Evolutionary conservation across 331 rosid species (phyloP).

Genomic region (Ulmus americana): DNA sequence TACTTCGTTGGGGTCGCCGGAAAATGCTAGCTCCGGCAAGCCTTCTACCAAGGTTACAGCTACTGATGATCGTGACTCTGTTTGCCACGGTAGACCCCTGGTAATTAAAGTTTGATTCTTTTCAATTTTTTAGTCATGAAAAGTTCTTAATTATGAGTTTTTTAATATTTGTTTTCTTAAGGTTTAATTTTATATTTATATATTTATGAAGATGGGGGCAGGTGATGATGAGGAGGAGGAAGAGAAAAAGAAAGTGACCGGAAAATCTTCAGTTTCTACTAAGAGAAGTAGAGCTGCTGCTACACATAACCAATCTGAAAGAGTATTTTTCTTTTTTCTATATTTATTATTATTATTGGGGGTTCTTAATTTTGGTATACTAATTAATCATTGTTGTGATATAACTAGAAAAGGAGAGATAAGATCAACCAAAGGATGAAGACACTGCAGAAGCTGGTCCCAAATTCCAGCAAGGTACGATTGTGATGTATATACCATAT

Average conservation of each 20-base stretch:
- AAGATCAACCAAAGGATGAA: constrained; percentile 90
- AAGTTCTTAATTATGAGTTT: too few species aligned
- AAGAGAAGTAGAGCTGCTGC: constrained; percentile 85
- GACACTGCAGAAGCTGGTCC: constrained; percentile 89
- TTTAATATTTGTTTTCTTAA: background rate
- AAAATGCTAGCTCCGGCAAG: constrained; percentile 45
- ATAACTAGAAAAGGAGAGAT: constrained; percentile 78
- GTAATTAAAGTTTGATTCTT: constrained; percentile 21
- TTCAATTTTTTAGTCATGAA: background rate
- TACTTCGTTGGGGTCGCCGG: constrained; percentile 53
- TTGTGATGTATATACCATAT: constrained; percentile 2
- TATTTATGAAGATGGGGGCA: constrained; percentile 34
- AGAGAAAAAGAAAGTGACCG: constrained; percentile 30
- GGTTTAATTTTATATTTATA: background rate
- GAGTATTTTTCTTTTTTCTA: constrained; percentile 31
- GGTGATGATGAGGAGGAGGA: constrained; percentile 32
- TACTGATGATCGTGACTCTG: constrained; percentile 71
- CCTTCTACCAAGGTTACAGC: constrained; percentile 34
- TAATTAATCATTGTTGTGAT: background rate
- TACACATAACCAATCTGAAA: constrained; percentile 81
- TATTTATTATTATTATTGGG: background rate
- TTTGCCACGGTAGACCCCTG: constrained; percentile 63
- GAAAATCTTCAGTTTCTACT: constrained; percentile 51
- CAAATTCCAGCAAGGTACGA: constrained; percentile 89
- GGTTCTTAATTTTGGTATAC: background rate